A percentile compares a stretch with the other conserved stretches of the same genome.
These are phyloP conservation scores for Apiospora hydei DNA, from an alignment of 2,329 filamentous ascomycete species.

Conservation along the genomic window DNA sequence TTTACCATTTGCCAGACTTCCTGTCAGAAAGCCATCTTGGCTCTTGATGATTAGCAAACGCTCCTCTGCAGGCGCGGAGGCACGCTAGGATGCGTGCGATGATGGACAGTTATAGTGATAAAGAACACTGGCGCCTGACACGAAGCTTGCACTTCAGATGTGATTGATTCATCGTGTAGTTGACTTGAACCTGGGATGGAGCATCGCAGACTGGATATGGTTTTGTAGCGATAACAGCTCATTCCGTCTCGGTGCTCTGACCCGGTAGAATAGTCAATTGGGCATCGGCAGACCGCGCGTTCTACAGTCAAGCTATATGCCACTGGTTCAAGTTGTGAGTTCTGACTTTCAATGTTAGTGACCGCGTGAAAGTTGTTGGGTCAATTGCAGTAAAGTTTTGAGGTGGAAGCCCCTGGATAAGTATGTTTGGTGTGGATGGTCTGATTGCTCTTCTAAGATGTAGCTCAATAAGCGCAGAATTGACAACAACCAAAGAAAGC, in stretches of 20 bases:
- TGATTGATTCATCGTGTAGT: background rate
- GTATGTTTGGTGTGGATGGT: background rate
- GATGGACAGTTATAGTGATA: background rate
- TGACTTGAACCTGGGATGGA: background rate
- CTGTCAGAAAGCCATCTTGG: background rate
- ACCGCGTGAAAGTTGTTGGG: background rate
- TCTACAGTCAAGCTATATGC: background rate
- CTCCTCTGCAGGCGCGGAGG: background rate
- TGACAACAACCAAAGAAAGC: constrained; percentile 27
- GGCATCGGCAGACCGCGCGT: background rate
- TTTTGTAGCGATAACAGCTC: background rate
- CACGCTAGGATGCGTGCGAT: background rate
- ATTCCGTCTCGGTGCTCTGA: background rate
- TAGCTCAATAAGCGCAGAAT: background rate
- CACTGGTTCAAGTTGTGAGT: background rate
- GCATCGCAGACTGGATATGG: background rate
- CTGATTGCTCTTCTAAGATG: background rate
- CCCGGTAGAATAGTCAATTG: background rate
- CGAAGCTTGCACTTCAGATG: background rate
- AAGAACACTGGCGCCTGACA: background rate
- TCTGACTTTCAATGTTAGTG: no score
- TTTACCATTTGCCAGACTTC: background rate
- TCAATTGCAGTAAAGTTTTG: background rate
- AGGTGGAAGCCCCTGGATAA: background rate
- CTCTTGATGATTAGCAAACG: background rate